phyloP scores from a whole-genome alignment of 306 rosid genomes.

The Ormosia semicastrata region DNA sequence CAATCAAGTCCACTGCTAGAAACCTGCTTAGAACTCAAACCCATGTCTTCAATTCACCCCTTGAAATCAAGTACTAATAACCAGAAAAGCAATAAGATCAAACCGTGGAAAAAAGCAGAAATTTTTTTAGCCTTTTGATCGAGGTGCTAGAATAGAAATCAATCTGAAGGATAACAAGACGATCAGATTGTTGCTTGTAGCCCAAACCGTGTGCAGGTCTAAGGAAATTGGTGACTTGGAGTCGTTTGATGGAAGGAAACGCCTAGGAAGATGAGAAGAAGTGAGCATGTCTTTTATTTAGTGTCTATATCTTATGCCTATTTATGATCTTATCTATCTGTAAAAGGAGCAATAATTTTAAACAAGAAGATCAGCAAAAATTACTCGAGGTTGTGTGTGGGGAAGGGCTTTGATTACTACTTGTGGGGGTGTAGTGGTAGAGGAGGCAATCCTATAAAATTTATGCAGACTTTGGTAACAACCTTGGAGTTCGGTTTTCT shows the following conservation, averaged over 20 bases:
- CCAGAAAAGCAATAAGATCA: background rate
- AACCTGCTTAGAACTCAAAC: conserved; percentile 89
- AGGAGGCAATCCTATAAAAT: conserved; percentile 28
- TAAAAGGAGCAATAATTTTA: conserved; percentile 13
- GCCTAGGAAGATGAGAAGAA: conserved; percentile 56
- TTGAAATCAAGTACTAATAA: background rate
- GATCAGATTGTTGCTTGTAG: conserved; percentile 28
- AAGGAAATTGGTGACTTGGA: conserved; percentile 8
- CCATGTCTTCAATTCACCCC: conserved; percentile 51
- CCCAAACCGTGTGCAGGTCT: background rate
- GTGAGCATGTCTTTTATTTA: conserved; percentile 55
- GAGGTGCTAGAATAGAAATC: conserved; percentile 46
- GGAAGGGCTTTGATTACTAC: conserved; percentile 36
- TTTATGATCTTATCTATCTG: conserved; percentile 24
- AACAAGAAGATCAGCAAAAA: conserved; percentile 5
- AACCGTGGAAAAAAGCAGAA: background rate
- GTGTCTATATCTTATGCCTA: conserved; percentile 35
- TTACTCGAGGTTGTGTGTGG: conserved; percentile 18
- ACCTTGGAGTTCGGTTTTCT: conserved; percentile 34
- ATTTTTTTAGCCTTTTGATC: conserved; percentile 41
- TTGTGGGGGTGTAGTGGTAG: conserved; percentile 39
- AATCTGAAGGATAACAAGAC: conserved; percentile 43
- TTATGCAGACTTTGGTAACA: conserved; percentile 33
- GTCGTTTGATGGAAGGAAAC: conserved; percentile 41
- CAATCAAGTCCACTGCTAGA: conserved; percentile 65